These are phyloP conservation scores for Cladophialophora yegresii DNA, from an alignment of 2,329 filamentous ascomycete species.

Conservation along the genomic window DNA sequence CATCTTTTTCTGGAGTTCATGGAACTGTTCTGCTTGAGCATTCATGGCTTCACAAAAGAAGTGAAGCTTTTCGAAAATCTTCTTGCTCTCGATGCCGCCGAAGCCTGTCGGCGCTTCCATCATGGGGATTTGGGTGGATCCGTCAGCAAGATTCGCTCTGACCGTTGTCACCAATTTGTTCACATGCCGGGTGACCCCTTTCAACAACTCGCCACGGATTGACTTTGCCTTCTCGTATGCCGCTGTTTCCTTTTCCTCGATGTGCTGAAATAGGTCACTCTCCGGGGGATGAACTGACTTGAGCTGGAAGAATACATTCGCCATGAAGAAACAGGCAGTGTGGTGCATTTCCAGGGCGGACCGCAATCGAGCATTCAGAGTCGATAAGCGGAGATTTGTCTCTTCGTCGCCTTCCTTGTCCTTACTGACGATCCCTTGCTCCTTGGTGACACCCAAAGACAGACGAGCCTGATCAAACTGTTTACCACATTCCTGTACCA, in stretches of 20 bases:
- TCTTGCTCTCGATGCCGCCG: conserved; percentile 72
- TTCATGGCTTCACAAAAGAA: conserved; percentile 68
- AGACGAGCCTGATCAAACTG: conserved; percentile 57
- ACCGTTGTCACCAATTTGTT: conserved; percentile 66
- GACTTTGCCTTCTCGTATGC: conserved; percentile 77
- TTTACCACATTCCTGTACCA: conserved; percentile 64
- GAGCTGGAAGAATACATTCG: conserved; percentile 80
- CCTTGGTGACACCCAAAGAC: conserved; percentile 41
- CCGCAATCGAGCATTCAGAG: conserved; percentile 67
- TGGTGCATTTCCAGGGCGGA: conserved; percentile 77
- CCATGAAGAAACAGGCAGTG: conserved; percentile 79
- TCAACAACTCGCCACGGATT: conserved; percentile 76
- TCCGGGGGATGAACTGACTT: conserved; percentile 69
- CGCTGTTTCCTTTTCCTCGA: conserved; percentile 71
- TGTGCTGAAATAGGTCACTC: conserved; percentile 46
- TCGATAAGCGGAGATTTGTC: conserved; percentile 54
- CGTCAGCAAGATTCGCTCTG: conserved; percentile 53
- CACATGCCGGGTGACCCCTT: conserved; percentile 59
- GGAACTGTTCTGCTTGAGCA: conserved; percentile 68
- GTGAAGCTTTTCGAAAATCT: conserved; percentile 67
- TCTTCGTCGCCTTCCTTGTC: conserved; percentile 36
- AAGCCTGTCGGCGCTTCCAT: conserved; percentile 54
- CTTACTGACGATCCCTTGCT: conserved; percentile 38
- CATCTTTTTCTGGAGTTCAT: conserved; percentile 73
- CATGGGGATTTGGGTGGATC: conserved; percentile 65